Conservation (phyloP, 768 basidiomycete genomes). For the Amanita polypyramis region DNA sequence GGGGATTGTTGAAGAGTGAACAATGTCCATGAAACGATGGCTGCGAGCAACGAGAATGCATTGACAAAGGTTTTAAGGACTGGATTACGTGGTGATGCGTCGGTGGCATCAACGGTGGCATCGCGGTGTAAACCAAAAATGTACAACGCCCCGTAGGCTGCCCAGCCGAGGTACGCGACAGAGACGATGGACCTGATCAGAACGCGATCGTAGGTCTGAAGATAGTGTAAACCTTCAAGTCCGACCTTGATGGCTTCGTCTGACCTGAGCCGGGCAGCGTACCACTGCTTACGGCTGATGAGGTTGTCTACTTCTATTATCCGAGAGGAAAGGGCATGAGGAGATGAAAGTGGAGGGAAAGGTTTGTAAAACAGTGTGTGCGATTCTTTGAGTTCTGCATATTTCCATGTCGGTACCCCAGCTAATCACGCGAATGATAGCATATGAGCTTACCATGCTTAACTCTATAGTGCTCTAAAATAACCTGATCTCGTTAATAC, state of each 20-base stretch:
- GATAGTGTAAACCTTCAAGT: slow-evolving; percentile 59
- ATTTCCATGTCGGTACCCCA: background rate
- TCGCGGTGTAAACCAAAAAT: slow-evolving; percentile 35
- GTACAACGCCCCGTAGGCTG: slow-evolving; percentile 50
- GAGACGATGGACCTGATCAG: slow-evolving; percentile 63
- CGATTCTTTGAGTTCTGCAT: slow-evolving; percentile 47
- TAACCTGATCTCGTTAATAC: slow-evolving; percentile 26
- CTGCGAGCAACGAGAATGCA: slow-evolving; percentile 12
- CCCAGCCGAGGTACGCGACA: slow-evolving; percentile 71
- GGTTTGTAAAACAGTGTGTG: slow-evolving; percentile 57
- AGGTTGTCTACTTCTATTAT: slow-evolving; percentile 32
- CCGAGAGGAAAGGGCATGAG: slow-evolving; percentile 14
- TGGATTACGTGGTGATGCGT: background rate
- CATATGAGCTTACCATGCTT: slow-evolving; percentile 50
- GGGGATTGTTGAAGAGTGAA: slow-evolving; percentile 61
- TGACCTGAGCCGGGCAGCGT: slow-evolving; percentile 37
- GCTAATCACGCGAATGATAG: background rate
- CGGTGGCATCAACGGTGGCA: background rate
- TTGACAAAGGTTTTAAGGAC: slow-evolving; percentile 8
- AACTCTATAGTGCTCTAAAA: slow-evolving; percentile 67
- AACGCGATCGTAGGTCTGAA: slow-evolving; percentile 77
- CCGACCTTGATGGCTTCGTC: slow-evolving; percentile 39
- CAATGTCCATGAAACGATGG: slow-evolving; percentile 31
- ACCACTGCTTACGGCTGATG: slow-evolving; percentile 33
- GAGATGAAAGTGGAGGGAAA: slow-evolving; percentile 23